Base-by-base conservation (phyloP, 2,329 filamentous ascomycete species). In the Xylaria sp. region DNA sequence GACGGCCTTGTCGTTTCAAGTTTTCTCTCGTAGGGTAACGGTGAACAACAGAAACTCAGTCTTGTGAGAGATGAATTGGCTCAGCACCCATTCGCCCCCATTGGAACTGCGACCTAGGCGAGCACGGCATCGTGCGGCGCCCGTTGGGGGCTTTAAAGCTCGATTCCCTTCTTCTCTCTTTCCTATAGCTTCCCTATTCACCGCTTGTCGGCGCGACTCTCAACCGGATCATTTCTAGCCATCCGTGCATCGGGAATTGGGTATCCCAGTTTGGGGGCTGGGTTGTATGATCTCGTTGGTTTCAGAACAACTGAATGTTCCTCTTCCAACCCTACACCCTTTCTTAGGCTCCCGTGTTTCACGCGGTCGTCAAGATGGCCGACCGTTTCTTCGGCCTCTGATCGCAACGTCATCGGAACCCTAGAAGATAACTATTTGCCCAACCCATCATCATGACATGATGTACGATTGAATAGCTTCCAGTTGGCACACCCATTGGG, bases 401-500 rank as follows among this genome's bases (percentile, higher is more conserved):
- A 47, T 62, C 54, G 54, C 58, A 62, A n/a, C 46, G 54, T 40
- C 17, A 33, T 48, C 47, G 58, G 58, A 33, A 48, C 41, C 40
- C 19, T 7, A 15, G n/a, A 15, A 21, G 19, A 38, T 48, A 4
- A 21, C 31, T 21, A 41, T 55, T 54, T 43, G 35, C 31, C 53
- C 35, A 2, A 37, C 27, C 43, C 37, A 10, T 43, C 47, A 48
- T n/a, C 10, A 17, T 40, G 43, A 40, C 37, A 49, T 54, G 25
- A 43, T 41, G 21, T n/a, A 13, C 41, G 13, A 41, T 54, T 15
- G 21, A 38, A 27, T 15, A 19, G 23, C 17, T 4, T 17, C 15
- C 6, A 54, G 58, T 57, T 46, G 23, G 33, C 46, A 58, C n/a
- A 54, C 54, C 41, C 62, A 67, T 70, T 71, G 68, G 70, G 60